Evolutionary conservation across 371 early-diverging fungal genomes (phyloP).

Genomic region (Rhizomucor pusillus): DNA sequence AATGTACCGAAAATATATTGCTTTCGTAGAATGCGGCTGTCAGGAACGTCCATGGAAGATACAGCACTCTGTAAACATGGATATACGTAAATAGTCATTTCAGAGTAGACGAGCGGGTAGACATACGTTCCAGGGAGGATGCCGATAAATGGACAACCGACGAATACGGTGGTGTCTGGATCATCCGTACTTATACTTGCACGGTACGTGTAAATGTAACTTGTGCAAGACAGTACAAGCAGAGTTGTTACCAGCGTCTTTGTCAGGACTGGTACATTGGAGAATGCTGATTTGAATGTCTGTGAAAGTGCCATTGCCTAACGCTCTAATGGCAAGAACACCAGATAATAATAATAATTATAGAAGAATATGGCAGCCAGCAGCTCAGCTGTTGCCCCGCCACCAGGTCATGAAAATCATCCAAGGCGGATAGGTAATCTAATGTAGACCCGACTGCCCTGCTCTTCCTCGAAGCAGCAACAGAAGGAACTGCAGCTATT

Average conservation of each 20-base stretch:
- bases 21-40: slow-evolving; percentile 44
- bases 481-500: too few relatives aligned
- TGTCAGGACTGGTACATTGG: slow-evolving; percentile 44
- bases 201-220: slow-evolving; percentile 32
- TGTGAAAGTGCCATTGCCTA: slow-evolving; percentile 6
- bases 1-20: slow-evolving; percentile 31
- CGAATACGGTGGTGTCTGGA: slow-evolving; percentile 11
- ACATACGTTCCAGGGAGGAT: slow-evolving; percentile 49
- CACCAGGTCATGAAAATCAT: too few relatives aligned
- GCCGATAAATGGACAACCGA: slow-evolving; percentile 37
- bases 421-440: too few relatives aligned
- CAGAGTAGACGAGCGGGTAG: not conserved
- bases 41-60: slow-evolving; percentile 47
- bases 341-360: too few relatives aligned
- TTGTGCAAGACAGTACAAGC: slow-evolving; percentile 22
- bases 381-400: too few relatives aligned
- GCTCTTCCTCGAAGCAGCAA: too few relatives aligned
- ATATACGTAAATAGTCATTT: not conserved
- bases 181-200: slow-evolving; percentile 19
- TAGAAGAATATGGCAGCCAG: too few relatives aligned
- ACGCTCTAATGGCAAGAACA: too few relatives aligned
- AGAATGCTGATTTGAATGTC: slow-evolving; percentile 19
- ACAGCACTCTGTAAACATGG: slow-evolving; percentile 22
- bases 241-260: slow-evolving; percentile 33
- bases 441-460: too few relatives aligned